Evolutionary conservation across 176 grass and related monocot species (phyloP).

Genomic region (Oryza coarctata): DNA sequence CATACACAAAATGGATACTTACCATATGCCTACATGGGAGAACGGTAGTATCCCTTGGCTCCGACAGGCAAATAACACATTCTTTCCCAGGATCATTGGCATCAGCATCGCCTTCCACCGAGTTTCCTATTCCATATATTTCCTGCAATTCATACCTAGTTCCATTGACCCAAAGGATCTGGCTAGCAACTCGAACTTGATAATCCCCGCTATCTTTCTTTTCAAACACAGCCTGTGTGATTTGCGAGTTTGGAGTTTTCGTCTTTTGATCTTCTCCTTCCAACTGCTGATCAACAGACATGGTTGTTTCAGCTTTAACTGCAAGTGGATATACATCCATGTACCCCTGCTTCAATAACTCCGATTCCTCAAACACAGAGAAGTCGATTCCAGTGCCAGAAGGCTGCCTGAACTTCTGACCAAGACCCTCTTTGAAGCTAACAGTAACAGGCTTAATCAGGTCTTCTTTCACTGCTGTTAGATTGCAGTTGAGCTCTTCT

Average conservation of each 20-base stretch:
- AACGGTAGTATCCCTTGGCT: conserved; percentile 95
- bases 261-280: conserved; percentile 59
- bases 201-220: conserved; percentile 83
- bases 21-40: conserved; percentile 99
- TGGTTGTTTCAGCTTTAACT: conserved; percentile 86
- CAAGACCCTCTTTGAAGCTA: conserved; percentile 84
- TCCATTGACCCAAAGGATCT: conserved; percentile 90
- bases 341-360: conserved; percentile 61
- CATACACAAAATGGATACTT: conserved; percentile 26
- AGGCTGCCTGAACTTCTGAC: conserved; percentile 89
- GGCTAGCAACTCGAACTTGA: conserved; percentile 75
- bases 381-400: conserved; percentile 92
- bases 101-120: conserved; percentile 77
- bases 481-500: conserved; percentile 74
- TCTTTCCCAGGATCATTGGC: conserved; percentile 93
- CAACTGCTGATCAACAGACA: conserved; percentile 37
- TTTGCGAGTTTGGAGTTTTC: conserved; percentile 75
- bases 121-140: conserved; percentile 98
- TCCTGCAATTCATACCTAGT: conserved; percentile 90
- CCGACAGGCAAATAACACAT: conserved; percentile 96
- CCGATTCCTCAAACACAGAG: conserved; percentile 63
- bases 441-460: conserved; percentile 72
- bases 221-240: conserved; percentile 92
- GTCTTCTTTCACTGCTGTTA: conserved; percentile 62
- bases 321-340: conserved; percentile 82